A percentile compares a stretch with the other conserved stretches of the same genome.
phyloP scores from a whole-genome alignment of 805 yeast species.

The Metschnikowia lunata region DNA sequence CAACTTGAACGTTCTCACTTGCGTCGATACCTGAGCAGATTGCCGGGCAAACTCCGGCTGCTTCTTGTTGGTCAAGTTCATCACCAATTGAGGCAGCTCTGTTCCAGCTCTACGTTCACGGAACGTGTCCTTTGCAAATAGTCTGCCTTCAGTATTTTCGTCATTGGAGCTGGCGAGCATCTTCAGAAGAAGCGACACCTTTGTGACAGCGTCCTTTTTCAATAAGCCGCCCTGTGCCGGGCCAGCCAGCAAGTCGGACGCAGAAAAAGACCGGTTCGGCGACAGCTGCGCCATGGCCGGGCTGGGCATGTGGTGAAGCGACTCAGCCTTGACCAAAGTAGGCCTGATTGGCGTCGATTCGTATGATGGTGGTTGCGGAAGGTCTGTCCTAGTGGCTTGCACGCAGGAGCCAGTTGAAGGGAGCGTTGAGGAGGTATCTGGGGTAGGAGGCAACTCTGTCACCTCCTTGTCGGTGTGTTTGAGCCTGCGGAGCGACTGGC shows the following conservation, averaged over 20 bases:
- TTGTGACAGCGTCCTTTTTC: constrained; percentile 1
- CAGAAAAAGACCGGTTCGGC: constrained; percentile 13
- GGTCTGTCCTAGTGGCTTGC: not conserved
- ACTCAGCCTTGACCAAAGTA: constrained; percentile 10
- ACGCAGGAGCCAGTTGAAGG: not conserved
- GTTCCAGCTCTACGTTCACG: not conserved
- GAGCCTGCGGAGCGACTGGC: constrained; percentile 72
- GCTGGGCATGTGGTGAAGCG: constrained; percentile 7
- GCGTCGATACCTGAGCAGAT: constrained; percentile 13
- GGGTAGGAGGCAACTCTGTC: constrained; percentile 42
- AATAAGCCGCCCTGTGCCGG: not conserved
- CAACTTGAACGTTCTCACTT: constrained; percentile 16
- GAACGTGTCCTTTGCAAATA: too few relatives aligned
- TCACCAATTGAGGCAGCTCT: constrained; percentile 10
- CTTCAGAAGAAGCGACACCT: constrained; percentile 6
- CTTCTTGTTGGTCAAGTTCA: constrained; percentile 17
- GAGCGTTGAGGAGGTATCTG: constrained; percentile 15
- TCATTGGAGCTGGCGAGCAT: constrained; percentile 9
- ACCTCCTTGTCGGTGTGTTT: constrained; percentile 34
- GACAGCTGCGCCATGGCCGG: constrained; percentile 16
- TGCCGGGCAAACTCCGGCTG: constrained; percentile 18
- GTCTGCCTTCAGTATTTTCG: not conserved
- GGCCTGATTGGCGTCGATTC: constrained; percentile 16
- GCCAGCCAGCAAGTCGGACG: constrained; percentile 9
- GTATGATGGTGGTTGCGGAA: constrained; percentile 1